phyloP scores from a whole-genome alignment of 2,329 filamentous ascomycete species.

The Graphilbum ipis-grandicollis region DNA sequence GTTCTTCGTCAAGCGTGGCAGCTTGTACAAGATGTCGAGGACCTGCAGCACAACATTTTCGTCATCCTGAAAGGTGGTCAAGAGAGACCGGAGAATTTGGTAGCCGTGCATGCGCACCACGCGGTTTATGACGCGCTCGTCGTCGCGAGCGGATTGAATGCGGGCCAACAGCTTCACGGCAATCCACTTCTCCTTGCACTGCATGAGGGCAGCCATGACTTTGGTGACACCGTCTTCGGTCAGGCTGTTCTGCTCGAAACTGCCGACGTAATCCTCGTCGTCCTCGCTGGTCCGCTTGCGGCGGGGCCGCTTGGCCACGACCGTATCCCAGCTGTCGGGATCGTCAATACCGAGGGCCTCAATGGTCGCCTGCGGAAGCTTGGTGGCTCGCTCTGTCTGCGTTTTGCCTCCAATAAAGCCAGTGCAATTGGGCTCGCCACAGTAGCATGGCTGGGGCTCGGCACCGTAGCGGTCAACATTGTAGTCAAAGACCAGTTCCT shows the following conservation, averaged over 20 bases:
- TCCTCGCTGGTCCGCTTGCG: constrained; percentile 87
- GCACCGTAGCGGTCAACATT: constrained; percentile 97
- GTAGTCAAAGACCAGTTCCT: constrained; percentile 98
- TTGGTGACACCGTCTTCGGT: constrained; percentile 75
- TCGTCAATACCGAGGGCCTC: constrained; percentile 94
- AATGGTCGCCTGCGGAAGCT: constrained; percentile 74
- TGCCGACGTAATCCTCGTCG: constrained; percentile 90
- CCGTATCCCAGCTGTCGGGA: constrained; percentile 78
- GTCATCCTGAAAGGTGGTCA: constrained; percentile 77
- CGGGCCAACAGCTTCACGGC: constrained; percentile 84
- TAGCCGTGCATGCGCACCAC: constrained; percentile 97
- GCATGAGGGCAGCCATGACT: constrained; percentile 91
- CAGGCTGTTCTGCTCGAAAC: constrained; percentile 61
- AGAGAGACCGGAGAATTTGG: constrained; percentile 74
- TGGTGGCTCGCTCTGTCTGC: constrained; percentile 87
- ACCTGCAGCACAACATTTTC: constrained; percentile 79
- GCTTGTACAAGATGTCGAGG: constrained; percentile 71
- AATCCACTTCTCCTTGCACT: constrained; percentile 99
- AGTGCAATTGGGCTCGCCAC: constrained; percentile 82
- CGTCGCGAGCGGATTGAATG: constrained; percentile 61
- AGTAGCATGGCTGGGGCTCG: constrained; percentile 93
- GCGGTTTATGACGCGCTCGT: constrained; percentile 71
- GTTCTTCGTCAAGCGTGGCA: constrained; percentile 84
- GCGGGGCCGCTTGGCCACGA: constrained; percentile 61
- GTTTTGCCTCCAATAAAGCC: constrained; percentile 97